A percentile compares a stretch with the other conserved stretches of the same genome.
Conservation (phyloP, 2,329 filamentous ascomycete species). For the Lachnellula hyalina region DNA sequence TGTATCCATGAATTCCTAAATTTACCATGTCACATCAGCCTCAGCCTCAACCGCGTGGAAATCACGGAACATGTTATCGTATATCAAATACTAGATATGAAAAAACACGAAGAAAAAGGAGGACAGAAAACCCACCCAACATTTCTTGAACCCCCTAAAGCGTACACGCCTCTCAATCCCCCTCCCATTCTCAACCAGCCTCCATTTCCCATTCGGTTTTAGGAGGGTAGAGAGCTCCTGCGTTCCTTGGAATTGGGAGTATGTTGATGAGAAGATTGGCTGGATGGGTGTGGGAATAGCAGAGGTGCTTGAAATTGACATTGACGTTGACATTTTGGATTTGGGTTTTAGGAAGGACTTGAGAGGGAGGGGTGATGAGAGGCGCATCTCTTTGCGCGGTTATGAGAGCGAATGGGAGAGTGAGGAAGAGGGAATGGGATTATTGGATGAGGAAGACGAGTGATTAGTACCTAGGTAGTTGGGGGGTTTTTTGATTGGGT, state of each 20-base stretch:
- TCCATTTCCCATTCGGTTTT: conserved; percentile 40
- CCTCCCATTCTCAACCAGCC: conserved; percentile 43
- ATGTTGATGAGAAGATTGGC: conserved; percentile 17
- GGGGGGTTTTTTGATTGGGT: too few relatives aligned
- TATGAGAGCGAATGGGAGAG: too few relatives aligned
- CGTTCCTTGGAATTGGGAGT: conserved; percentile 7
- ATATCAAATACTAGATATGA: too few relatives aligned
- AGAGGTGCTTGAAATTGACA: not conserved
- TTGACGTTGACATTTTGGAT: not conserved
- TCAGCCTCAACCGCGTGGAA: too few relatives aligned
- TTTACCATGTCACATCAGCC: not conserved
- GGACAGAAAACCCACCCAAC: conserved; percentile 47
- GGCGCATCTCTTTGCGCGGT: too few relatives aligned
- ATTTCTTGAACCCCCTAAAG: conserved; percentile 61
- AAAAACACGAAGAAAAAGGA: too few relatives aligned
- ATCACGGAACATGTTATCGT: not conserved
- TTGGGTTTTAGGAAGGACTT: not conserved
- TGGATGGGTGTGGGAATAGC: not conserved
- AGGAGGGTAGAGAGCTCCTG: conserved; percentile 16
- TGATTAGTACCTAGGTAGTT: too few relatives aligned
- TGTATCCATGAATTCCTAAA: conserved; percentile 70
- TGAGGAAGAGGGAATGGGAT: too few relatives aligned
- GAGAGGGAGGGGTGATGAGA: too few relatives aligned
- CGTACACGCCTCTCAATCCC: conserved; percentile 56
- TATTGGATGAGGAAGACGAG: too few relatives aligned